Evolutionary conservation across 331 rosid genomes (phyloP), one percentile per base, ranked within the genome.

Genomic region (Telfairia occidentalis): DNA sequence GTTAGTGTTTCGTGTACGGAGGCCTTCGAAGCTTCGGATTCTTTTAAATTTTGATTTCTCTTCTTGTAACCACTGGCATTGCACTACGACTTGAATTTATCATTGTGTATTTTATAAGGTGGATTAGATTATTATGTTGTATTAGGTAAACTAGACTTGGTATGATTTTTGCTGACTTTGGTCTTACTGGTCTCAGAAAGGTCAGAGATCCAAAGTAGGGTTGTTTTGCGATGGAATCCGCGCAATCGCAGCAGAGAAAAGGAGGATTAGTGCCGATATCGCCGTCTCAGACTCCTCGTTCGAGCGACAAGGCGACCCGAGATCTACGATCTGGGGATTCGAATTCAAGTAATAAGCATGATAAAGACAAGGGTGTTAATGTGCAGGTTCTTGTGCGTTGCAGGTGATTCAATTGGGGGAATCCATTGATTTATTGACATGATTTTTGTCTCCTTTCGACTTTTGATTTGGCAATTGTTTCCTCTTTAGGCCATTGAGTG

Each of bases 321-420:
- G 99, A 96, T 90, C 94, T 92, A 83, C 97, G 97, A 92, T 96
- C 97, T 81, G 94, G 82, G 18, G 99, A 96, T 82, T 92, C 94
- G 1, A 95, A 92, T 90, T 90, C 97, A 5, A 85, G 53, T 19
- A 86, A 58, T 77, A 87, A 87, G 88, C 81, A 83, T 65, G 99
- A 96, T 37, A 96, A 85, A 76, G 99, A 96, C 26, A 96, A 96
- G 80, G 97, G 99, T 30, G 99, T 96, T 76, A 96, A 92, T 89
- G 97, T 96, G 73, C 99, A 90, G 90, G 99, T 96, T 75, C 87
- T 96, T 71, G 86, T 96, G 78, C 92, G 99, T 54, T 96, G 99
- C 84, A 96, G 99, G 99, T 92, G 79, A 87, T 87, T 61, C 28
- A 66, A 82, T 63, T 79, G 74, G 72, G 30, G 61, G 38, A 35